A percentile compares a stretch with the other conserved stretches of the same genome.
Conservation (phyloP, 1,284 basidiomycete genomes). For the Cutaneotrichosporon cyanovorans region DNA sequence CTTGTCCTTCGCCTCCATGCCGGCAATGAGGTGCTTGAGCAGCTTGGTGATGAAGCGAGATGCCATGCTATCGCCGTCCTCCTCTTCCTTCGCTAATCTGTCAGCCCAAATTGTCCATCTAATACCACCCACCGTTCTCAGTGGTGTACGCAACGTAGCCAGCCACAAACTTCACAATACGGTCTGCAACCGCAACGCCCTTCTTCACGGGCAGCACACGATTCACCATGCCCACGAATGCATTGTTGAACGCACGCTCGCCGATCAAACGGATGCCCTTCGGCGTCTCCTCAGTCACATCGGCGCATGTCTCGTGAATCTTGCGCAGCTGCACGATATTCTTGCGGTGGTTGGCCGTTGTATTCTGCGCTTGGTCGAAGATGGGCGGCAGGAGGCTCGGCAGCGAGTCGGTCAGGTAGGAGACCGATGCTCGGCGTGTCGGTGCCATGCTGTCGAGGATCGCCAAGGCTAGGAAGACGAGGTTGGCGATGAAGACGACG, state of each 20-base stretch:
- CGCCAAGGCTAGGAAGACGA: neutral
- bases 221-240: constrained; percentile 63
- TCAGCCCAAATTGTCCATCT: constrained; percentile 16
- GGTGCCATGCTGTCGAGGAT: constrained; percentile 15
- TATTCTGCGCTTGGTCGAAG: constrained; percentile 75
- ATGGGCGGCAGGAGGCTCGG: constrained; percentile 51
- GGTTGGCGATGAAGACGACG: neutral
- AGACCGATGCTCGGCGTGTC: constrained; percentile 17
- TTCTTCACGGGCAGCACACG: constrained; percentile 75
- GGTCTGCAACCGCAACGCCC: constrained; percentile 68
- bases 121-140: constrained; percentile 59
- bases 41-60: constrained; percentile 68
- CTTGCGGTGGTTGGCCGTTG: constrained; percentile 82
- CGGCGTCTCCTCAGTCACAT: constrained; percentile 53
- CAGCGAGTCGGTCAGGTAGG: constrained; percentile 35
- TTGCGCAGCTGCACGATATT: constrained; percentile 82
- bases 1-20: constrained; percentile 86
- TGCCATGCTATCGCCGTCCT: constrained; percentile 62
- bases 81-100: constrained; percentile 49
- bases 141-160: constrained; percentile 72
- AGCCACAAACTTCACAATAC: constrained; percentile 76
- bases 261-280: constrained; percentile 60
- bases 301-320: constrained; percentile 62
- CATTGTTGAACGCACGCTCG: constrained; percentile 70
- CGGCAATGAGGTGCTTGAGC: constrained; percentile 69